Evolutionary conservation across 2,329 filamentous ascomycete species (phyloP).

Genomic region (Penicillium sp.): DNA sequence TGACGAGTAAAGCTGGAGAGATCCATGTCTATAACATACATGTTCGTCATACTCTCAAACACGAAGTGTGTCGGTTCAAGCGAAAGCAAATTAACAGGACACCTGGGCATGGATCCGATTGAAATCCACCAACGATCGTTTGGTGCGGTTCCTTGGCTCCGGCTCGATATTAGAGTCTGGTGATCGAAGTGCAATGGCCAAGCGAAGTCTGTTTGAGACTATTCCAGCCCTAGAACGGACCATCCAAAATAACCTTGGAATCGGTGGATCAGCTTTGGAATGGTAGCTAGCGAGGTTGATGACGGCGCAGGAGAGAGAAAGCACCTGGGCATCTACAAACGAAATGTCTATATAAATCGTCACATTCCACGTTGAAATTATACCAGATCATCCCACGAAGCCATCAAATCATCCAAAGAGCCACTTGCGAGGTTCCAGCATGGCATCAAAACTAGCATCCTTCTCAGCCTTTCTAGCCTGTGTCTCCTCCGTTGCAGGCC

Average conservation of each 20-base stretch:
- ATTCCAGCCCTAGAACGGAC: conserved; percentile 19
- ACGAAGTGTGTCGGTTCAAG: background rate
- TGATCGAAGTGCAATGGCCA: background rate
- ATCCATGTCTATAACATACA: background rate
- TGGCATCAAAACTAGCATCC: conserved; percentile 28
- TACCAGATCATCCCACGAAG: background rate
- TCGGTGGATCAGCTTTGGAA: background rate
- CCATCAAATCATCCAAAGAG: background rate
- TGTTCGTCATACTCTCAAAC: background rate
- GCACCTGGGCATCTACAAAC: too few species aligned
- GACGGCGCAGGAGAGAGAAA: too few species aligned
- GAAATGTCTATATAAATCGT: too few species aligned
- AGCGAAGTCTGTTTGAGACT: conserved; percentile 10
- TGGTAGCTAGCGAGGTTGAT: background rate
- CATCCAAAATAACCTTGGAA: background rate
- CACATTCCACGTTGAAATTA: too few species aligned
- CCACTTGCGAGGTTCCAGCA: conserved; percentile 10
- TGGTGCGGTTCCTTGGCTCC: background rate
- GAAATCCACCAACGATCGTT: conserved; percentile 1
- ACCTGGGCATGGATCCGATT: background rate
- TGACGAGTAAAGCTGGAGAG: background rate
- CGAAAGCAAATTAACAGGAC: too few species aligned
- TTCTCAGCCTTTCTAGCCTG: conserved; percentile 29
- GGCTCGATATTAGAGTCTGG: background rate
- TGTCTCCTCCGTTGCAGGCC: conserved; percentile 35